Conservation (phyloP, 176 grass and related monocot species). For the Alloteropsis semialata region DNA sequence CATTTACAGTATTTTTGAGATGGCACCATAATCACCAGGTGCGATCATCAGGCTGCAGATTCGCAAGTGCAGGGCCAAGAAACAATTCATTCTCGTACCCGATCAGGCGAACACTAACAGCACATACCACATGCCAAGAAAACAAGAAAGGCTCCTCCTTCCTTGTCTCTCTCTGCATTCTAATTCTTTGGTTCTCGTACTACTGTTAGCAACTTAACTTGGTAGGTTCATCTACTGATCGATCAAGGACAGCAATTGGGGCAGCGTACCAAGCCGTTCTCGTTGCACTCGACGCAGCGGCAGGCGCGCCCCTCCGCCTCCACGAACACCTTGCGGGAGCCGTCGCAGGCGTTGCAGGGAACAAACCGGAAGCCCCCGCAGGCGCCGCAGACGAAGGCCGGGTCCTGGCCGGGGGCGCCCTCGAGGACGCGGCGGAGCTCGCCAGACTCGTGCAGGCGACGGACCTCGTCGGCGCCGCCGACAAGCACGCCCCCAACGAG, state of each 20-base stretch:
- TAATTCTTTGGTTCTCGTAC: neutral
- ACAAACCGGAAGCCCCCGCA: slow-evolving; percentile 53
- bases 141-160: slow-evolving; percentile 1
- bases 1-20: neutral
- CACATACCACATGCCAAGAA: slow-evolving; percentile 6
- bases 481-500: slow-evolving; percentile 46
- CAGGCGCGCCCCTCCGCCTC: slow-evolving; percentile 14
- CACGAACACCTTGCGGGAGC: slow-evolving; percentile 44
- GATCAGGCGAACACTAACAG: neutral
- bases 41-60: neutral
- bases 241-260: slow-evolving; percentile 46
- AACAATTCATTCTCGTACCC: neutral
- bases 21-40: neutral
- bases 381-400: slow-evolving; percentile 38
- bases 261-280: slow-evolving; percentile 69
- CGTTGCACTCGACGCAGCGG: slow-evolving; percentile 50
- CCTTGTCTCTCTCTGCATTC: neutral
- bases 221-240: neutral
- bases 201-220: neutral
- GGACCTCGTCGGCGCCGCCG: slow-evolving; percentile 60
- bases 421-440: slow-evolving; percentile 43
- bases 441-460: slow-evolving; percentile 50
- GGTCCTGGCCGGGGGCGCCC: slow-evolving; percentile 38
- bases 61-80: neutral
- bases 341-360: slow-evolving; percentile 34